These are phyloP conservation scores for Fusarium anguioides DNA, from an alignment of 2,329 filamentous ascomycete species.

Conservation along the genomic window DNA sequence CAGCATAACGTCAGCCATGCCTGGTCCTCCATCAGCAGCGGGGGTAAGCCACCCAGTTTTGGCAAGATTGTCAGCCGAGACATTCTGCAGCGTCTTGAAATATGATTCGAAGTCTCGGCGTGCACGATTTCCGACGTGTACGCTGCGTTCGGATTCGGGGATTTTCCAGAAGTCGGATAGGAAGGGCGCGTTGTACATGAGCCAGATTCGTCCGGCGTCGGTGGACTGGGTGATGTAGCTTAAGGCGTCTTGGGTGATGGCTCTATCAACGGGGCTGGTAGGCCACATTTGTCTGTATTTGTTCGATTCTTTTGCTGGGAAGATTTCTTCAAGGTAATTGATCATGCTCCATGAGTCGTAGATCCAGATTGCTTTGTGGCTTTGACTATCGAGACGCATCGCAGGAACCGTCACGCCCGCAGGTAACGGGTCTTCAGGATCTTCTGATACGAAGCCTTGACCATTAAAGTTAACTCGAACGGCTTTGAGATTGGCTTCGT, in stretches of 20 bases:
- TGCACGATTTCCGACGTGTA: not conserved
- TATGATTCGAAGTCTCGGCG: not conserved
- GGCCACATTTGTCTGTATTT: not conserved
- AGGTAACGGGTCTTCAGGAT: not conserved
- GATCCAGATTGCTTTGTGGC: not conserved
- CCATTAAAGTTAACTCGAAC: not conserved
- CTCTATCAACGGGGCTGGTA: not conserved
- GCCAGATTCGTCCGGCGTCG: not conserved
- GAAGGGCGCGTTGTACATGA: not conserved
- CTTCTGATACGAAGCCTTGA: not conserved
- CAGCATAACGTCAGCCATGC: slow-evolving; percentile 1
- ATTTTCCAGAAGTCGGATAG: not conserved
- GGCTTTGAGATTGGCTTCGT: not conserved
- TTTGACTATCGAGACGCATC: not conserved
- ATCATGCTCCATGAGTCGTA: not conserved
- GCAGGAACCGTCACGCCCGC: not conserved
- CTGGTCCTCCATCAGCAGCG: not conserved
- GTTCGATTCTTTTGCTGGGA: accelerated
- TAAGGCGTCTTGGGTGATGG: not conserved
- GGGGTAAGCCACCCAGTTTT: not conserved
- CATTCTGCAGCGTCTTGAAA: not conserved
- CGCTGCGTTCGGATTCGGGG: not conserved
- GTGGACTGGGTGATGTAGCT: not conserved
- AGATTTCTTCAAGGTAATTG: not conserved
- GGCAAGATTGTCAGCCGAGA: not conserved